Evolutionary conservation across 2,329 filamentous ascomycete genomes (phyloP).

Genomic region (Aquanectria penicillioides): DNA sequence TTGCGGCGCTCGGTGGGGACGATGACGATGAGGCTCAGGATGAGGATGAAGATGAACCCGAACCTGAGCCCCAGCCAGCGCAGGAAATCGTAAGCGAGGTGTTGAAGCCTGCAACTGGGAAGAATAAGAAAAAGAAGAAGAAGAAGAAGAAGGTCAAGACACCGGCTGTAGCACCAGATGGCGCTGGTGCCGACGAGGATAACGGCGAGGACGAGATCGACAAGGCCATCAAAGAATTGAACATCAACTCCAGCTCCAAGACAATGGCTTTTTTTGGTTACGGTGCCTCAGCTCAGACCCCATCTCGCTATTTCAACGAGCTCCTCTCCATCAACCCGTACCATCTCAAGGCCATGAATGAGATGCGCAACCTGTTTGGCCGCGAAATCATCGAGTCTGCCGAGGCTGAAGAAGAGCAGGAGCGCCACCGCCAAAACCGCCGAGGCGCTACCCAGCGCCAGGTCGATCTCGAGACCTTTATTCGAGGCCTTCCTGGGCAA

Average conservation of each 20-base stretch:
- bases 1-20: constrained; percentile 62
- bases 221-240: constrained; percentile 61
- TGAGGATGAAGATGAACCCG: constrained; percentile 33
- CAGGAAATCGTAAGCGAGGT: constrained; percentile 32
- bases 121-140: constrained; percentile 51
- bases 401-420: constrained; percentile 58
- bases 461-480: constrained; percentile 66
- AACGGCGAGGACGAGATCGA: constrained; percentile 65
- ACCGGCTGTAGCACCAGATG: constrained; percentile 25
- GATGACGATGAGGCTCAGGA: constrained; percentile 50
- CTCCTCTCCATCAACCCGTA: constrained; percentile 67
- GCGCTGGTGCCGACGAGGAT: constrained; percentile 13
- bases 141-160: constrained; percentile 43
- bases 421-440: constrained; percentile 49
- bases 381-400: constrained; percentile 66
- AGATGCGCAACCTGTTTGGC: constrained; percentile 78
- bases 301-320: no score
- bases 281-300: constrained; percentile 34
- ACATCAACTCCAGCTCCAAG: no score
- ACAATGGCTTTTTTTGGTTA: no score
- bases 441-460: constrained; percentile 55
- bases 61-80: constrained; percentile 13
- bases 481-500: constrained; percentile 62
- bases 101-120: constrained; percentile 27
- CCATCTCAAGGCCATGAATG: constrained; percentile 85